Base-by-base conservation (phyloP, 768 basidiomycete species). In the Phlebiopsis gigantea region DNA sequence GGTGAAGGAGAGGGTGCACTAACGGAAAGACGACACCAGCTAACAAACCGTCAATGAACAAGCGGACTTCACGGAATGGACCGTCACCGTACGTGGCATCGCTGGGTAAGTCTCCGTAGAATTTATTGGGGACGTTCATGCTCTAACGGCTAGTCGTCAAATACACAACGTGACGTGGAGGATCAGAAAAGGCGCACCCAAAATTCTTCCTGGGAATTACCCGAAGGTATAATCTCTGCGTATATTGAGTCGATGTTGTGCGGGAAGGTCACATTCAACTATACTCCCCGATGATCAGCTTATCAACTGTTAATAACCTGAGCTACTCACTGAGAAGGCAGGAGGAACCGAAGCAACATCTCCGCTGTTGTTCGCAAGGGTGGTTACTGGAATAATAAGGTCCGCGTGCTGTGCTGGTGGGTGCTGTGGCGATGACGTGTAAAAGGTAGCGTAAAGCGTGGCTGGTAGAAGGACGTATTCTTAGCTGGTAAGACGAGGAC, bases 261-360 rank as follows among this genome's bases (percentile, higher is more conserved):
- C n/a, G 90, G 89, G 6, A 90, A 67, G 0, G 84, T 89, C 2
- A 90, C 77, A 54, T 84, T 84, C 53, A 82, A 65, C 88, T 88
- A 55, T 26, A 19, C 12, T 9, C n/a, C 14, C 5, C 6, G 28
- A 26, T 39, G 19, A 45, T 46, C n/a, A 26, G 29, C 28, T 12
- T 2, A 15, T 17, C 9, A 29, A 41, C 14, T n/a, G 21, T 9
- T n/a, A 4, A 17, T 14, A 5, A 4, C 4, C 10, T 4, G 14
- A n/a, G 7, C 21, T 7, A 53, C 72, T 46, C 63, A 89, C 87
- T 7, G 85, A 85, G 62, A 88, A 87, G 2, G 74, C 76, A 5
- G 88, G 87, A 25, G 89, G 89, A 1, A 90, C 85, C 26, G 84
- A 85, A 4, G 83, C 85, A 15, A 84, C 79, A 57, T 84, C 79